These are phyloP conservation scores for Sugiyamaella sp. DNA, from an alignment of 1,139 yeast genomes.

Conservation along the genomic window DNA sequence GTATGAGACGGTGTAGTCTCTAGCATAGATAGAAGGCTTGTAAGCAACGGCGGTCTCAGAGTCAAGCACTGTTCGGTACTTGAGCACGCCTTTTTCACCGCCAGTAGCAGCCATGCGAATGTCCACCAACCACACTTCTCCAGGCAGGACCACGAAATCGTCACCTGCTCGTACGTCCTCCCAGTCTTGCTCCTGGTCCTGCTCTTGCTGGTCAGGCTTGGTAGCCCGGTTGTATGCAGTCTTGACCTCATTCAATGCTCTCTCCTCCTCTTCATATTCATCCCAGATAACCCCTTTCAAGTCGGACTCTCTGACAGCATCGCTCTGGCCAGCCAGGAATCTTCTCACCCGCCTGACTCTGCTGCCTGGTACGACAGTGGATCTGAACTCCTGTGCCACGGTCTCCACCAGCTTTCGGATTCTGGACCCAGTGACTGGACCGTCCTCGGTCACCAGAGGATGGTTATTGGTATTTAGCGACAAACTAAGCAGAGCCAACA, in stretches of 20 bases:
- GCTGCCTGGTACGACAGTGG: slow-evolving; percentile 88
- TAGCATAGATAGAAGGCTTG: slow-evolving; percentile 69
- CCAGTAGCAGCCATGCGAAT: slow-evolving; percentile 74
- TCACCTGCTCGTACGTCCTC: slow-evolving; percentile 44
- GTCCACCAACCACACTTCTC: slow-evolving; percentile 88
- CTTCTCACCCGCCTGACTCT: slow-evolving; percentile 89
- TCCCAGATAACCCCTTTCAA: slow-evolving; percentile 94
- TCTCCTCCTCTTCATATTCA: slow-evolving; percentile 75
- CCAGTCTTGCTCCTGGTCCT: slow-evolving; percentile 25
- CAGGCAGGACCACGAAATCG: slow-evolving; percentile 62
- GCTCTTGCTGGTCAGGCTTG: slow-evolving; percentile 1
- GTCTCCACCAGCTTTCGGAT: slow-evolving; percentile 78
- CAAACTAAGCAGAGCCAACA: slow-evolving; percentile 72
- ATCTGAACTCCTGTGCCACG: slow-evolving; percentile 77
- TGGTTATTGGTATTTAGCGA: slow-evolving; percentile 65
- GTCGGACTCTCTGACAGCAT: slow-evolving; percentile 87
- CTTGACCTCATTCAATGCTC: slow-evolving; percentile 46
- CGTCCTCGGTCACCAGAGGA: slow-evolving; percentile 41
- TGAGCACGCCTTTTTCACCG: slow-evolving; percentile 36
- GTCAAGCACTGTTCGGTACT: slow-evolving; percentile 37
- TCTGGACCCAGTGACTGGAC: slow-evolving; percentile 61
- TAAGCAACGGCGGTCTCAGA: slow-evolving; percentile 34
- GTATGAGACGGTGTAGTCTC: slow-evolving; percentile 83
- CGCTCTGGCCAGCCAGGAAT: slow-evolving; percentile 94
- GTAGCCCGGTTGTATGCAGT: slow-evolving; percentile 21